Base-by-base conservation (phyloP, 2,329 filamentous ascomycete species). In the Cercospora sp. region DNA sequence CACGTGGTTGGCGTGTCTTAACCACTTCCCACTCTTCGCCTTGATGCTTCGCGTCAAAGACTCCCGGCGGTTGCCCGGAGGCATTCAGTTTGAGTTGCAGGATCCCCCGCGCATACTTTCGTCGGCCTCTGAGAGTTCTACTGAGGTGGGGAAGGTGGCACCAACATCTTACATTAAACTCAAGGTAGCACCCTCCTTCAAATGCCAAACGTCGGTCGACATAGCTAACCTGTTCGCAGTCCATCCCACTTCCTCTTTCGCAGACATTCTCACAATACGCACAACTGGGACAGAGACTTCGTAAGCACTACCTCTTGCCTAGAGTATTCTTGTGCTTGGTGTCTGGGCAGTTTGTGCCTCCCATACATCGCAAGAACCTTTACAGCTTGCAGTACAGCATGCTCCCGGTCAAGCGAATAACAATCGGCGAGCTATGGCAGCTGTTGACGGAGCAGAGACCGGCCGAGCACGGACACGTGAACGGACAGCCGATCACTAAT, bases 341-440 rank as follows among this genome's bases (percentile, higher is more conserved):
- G 26, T 97, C 93, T 0, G 95, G 95, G 67, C 91, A 91, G 69
- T 97, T 97, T 72, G 93, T 98, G 13, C 71, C 75, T 53, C 94
- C 96, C 0, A 96, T 99, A 60, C 94, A 97, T 78, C 88, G 96
- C 63, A 94, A 94, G 77, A 96, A 95, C 77, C 85, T 99, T 61
- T 99, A 99, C 81, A 96, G 93, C 74, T 84, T 99, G 75, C 95
- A 99, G 81, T 99, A 99, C 80, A 97, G 93, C 82, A 98, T 98
- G 93, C 85, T 99, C 49, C 96, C 96, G 0, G 91, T 92, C 7
- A 87, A 87, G 64, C 85, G 96, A 55, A 91, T 92, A 0, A 89
- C 90, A 2, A 91, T 98, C 66, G 84, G 87, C 74, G 93, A 97
- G 77, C 90, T 98, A 79, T 99, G 96, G 95, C 66, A 71, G 24